Conservation (phyloP, 2,329 filamentous ascomycete genomes). For the Aureobasidium mangrovei region DNA sequence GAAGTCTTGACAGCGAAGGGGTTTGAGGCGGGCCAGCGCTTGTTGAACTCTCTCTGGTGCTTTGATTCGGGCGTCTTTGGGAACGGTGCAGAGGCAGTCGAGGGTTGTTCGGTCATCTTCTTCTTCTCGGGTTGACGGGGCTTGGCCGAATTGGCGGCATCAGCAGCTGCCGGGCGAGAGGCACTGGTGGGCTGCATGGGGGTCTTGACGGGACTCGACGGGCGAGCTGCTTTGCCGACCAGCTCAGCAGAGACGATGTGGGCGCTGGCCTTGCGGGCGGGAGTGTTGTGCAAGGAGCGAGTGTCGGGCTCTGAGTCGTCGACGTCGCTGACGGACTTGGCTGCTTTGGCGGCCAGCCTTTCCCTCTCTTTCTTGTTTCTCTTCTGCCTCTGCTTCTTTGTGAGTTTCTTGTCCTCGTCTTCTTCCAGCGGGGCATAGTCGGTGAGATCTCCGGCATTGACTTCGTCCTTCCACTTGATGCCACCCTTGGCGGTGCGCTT, state of each 20-base stretch:
- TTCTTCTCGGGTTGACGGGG: neutral
- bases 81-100: neutral
- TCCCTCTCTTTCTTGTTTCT: slow-evolving; percentile 26
- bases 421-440: slow-evolving; percentile 15
- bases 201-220: neutral
- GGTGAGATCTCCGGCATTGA: slow-evolving; percentile 17
- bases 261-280: slow-evolving; percentile 30
- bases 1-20: slow-evolving; percentile 7
- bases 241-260: slow-evolving; percentile 19
- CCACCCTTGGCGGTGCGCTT: slow-evolving; percentile 17
- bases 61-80: slow-evolving; percentile 7
- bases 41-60: slow-evolving; percentile 12
- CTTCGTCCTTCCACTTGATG: slow-evolving; percentile 21
- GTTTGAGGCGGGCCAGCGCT: slow-evolving; percentile 17
- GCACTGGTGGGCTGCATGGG: neutral
- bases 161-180: neutral
- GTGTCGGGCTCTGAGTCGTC: slow-evolving; percentile 31
- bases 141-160: neutral
- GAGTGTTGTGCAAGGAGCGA: slow-evolving; percentile 18
- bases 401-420: slow-evolving; percentile 20
- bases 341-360: slow-evolving; percentile 19
- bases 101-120: neutral
- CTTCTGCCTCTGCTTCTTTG: slow-evolving; percentile 31
- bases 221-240: neutral
- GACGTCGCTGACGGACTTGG: slow-evolving; percentile 23